Percentiles rank a stretch among this genome's conserved stretches.
phyloP scores from a whole-genome alignment of 805 yeast genomes.

The Tetrapisispora taiwanensis region DNA sequence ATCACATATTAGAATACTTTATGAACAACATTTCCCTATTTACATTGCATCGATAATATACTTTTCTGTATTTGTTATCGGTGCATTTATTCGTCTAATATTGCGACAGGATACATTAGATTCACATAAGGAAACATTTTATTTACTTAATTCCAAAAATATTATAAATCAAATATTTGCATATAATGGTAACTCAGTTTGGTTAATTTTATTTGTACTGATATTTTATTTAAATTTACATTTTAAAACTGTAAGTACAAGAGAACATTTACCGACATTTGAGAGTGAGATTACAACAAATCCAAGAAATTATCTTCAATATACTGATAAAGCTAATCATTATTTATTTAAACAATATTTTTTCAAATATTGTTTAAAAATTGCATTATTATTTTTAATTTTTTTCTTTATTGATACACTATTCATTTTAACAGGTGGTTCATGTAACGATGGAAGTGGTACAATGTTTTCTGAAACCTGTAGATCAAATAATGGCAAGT shows the following conservation, averaged over 20 bases:
- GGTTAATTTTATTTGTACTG: constrained; percentile 18
- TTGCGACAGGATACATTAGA: background rate
- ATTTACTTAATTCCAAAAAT: constrained; percentile 22
- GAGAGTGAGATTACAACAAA: background rate
- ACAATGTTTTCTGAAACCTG: constrained; percentile 29
- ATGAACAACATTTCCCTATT: background rate
- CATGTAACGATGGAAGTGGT: constrained; percentile 16
- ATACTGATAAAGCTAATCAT: constrained; percentile 2
- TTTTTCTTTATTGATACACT: constrained; percentile 28
- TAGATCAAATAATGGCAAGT: constrained; percentile 26
- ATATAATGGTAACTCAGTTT: constrained; percentile 27
- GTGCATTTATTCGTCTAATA: background rate
- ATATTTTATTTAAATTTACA: constrained; percentile 16
- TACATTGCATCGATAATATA: background rate
- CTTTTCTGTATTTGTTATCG: background rate
- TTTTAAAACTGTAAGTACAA: constrained; percentile 4
- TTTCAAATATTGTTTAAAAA: constrained; percentile 21
- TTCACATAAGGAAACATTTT: constrained; percentile 10
- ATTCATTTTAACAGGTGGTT: constrained; percentile 29
- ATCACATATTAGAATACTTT: background rate
- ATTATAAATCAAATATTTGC: constrained; percentile 29
- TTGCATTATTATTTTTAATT: constrained; percentile 12
- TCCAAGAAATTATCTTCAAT: background rate
- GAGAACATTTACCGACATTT: constrained; percentile 8
- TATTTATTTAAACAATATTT: constrained; percentile 15